A percentile compares a stretch with the other conserved stretches of the same genome.
phyloP scores from a whole-genome alignment of 306 rosid genomes.

The Rosa rugosa region DNA sequence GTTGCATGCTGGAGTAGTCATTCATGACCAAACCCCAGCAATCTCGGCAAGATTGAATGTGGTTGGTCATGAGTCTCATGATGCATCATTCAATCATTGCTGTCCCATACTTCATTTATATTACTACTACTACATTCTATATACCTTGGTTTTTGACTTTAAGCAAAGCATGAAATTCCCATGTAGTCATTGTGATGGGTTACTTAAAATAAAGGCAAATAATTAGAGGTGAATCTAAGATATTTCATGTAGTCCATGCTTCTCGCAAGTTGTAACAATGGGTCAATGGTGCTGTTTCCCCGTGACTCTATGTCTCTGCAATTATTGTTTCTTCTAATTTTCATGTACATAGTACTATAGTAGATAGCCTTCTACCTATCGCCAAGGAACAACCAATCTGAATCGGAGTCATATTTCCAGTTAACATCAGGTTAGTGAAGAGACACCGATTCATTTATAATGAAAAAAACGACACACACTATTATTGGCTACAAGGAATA shows the following conservation, averaged over 20 bases:
- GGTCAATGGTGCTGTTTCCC: neutral
- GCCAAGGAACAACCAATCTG: neutral
- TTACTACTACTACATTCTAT: neutral
- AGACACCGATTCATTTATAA: neutral
- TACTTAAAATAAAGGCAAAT: neutral
- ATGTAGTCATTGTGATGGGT: neutral
- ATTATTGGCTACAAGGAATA: neutral
- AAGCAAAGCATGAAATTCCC: neutral
- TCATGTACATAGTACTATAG: neutral
- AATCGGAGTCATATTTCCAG: neutral
- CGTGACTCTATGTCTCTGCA: constrained; percentile 19
- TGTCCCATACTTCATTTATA: neutral
- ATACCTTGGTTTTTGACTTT: constrained; percentile 17
- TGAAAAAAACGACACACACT: neutral
- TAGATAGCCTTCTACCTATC: neutral
- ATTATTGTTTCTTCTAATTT: neutral
- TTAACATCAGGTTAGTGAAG: neutral
- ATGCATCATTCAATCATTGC: constrained; percentile 2
- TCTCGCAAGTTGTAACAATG: neutral
- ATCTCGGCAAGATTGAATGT: constrained; percentile 25
- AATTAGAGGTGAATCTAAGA: neutral
- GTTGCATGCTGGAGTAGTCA: neutral
- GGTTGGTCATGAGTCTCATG: constrained; percentile 5
- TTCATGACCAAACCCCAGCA: constrained; percentile 22
- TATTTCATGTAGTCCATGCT: constrained; percentile 10